These are phyloP conservation scores for Russula vinacea DNA, from an alignment of 768 basidiomycete genomes.

Conservation along the genomic window DNA sequence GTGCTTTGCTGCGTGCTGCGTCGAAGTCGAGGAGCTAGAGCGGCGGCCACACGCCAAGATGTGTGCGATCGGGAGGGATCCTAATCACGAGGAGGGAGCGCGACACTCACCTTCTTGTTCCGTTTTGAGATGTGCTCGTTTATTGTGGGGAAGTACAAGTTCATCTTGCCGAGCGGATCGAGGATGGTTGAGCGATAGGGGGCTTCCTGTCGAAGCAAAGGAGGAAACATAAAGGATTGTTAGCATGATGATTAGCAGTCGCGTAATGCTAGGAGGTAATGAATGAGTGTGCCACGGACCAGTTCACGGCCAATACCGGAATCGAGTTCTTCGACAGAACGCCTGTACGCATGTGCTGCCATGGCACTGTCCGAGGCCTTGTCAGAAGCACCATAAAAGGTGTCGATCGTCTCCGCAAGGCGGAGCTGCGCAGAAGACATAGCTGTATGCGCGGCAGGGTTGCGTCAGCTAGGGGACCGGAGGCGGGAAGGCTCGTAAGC, in stretches of 20 bases:
- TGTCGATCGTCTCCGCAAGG: slow-evolving; percentile 89
- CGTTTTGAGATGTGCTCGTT: slow-evolving; percentile 93
- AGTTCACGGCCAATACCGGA: slow-evolving; percentile 78
- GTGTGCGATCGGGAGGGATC: slow-evolving; percentile 24
- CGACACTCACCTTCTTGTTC: slow-evolving; percentile 81
- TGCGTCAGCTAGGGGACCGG: slow-evolving; percentile 6
- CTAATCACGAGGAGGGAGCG: slow-evolving; percentile 1
- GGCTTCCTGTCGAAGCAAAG: slow-evolving; percentile 57
- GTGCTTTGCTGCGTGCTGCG: slow-evolving; percentile 81
- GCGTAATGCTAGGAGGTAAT: slow-evolving; percentile 3
- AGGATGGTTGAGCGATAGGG: slow-evolving; percentile 94
- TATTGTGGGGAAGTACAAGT: slow-evolving; percentile 88
- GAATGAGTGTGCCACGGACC: slow-evolving; percentile 47
- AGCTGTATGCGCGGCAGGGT: slow-evolving; percentile 44
- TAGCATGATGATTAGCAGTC: slow-evolving; percentile 6
- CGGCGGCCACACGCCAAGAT: background rate
- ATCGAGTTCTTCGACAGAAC: slow-evolving; percentile 92
- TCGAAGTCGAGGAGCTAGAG: slow-evolving; percentile 91
- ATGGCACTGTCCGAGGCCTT: slow-evolving; percentile 87
- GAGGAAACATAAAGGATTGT: background rate
- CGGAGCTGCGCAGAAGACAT: slow-evolving; percentile 93
- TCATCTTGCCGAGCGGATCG: slow-evolving; percentile 96
- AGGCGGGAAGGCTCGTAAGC: slow-evolving; percentile 31
- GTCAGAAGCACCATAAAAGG: slow-evolving; percentile 87
- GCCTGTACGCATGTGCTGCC: slow-evolving; percentile 95